Evolutionary conservation across 2,329 filamentous ascomycete species (phyloP).

Genomic region (Trichoderma hamatum): DNA sequence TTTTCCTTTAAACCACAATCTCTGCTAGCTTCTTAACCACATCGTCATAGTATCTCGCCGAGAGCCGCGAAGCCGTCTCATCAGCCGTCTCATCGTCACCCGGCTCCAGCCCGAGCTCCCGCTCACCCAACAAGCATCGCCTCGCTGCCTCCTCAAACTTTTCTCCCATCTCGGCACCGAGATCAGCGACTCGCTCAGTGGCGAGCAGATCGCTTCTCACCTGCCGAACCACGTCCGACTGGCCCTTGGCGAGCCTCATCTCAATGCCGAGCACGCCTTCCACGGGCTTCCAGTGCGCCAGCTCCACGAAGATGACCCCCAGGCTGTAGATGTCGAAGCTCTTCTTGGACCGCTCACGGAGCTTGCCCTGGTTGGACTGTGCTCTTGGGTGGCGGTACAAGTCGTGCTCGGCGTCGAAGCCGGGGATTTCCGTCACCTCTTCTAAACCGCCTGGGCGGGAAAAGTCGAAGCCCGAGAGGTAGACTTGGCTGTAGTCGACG

Average conservation of each 20-base stretch:
- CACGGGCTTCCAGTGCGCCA: constrained; percentile 56
- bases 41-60: constrained; percentile 47
- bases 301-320: constrained; percentile 55
- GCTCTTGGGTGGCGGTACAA: constrained; percentile 54
- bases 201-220: constrained; percentile 42
- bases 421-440: constrained; percentile 54
- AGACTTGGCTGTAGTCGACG: constrained; percentile 47
- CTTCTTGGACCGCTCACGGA: constrained; percentile 48
- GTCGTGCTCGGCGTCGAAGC: constrained; percentile 49
- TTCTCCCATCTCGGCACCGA: constrained; percentile 46
- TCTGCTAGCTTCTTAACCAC: constrained; percentile 49
- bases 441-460: constrained; percentile 53
- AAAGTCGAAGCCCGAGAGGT: constrained; percentile 59
- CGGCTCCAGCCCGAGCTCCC: constrained; percentile 42
- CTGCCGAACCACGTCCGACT: constrained; percentile 43
- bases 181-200: constrained; percentile 36
- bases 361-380: constrained; percentile 41
- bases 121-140: constrained; percentile 43
- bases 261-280: constrained; percentile 48
- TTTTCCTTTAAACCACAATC: constrained; percentile 38
- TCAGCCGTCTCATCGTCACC: constrained; percentile 47
- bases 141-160: constrained; percentile 44
- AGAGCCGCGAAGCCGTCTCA: constrained; percentile 45
- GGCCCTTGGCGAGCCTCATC: constrained; percentile 39
- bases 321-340: constrained; percentile 57